Evolutionary conservation across 2,329 filamentous ascomycete species (phyloP), one percentile per base, ranked within the genome.

Genomic region (Lachnellula occidentalis): DNA sequence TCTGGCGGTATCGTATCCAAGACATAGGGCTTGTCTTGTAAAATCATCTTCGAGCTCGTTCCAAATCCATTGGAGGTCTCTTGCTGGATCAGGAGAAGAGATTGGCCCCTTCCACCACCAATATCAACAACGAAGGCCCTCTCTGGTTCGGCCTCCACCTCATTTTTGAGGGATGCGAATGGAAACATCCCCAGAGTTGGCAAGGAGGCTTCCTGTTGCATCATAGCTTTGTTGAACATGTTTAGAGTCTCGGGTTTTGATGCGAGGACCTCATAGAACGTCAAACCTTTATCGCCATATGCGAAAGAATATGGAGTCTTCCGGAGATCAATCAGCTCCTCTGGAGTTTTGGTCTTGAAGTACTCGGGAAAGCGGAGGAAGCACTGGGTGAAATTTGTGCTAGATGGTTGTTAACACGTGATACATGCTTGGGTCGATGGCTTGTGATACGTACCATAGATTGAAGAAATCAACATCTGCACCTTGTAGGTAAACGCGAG

Each of bases 11-110:
- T 24, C 4, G 45, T 17, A 34, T 57, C 54, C 4, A 59, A 34
- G 1, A 73, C 66, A 4, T 67, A 65, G 71, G 57, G 49, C 17
- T 61, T 45, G 24, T 67, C 65, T 45, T 67, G 64, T 2, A 67
- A 52, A 4, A 67, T 58, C 34, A 67, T 53, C 31, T 51, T 57
- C 21, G 53, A 15, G 6, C 22, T 36, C 17, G 49, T 48, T 5
- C 52, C 51, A 46, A 55, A 58, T n/a, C 22, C 63, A 50, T 56
- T 51, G 6, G 47, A 41, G 15, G 48, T 55, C 31, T 53, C 60
- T 17, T 58, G 55, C 21, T 52, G 45, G 36, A 72, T 36, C 70
- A 70, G 1, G 67, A 67, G 55, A 3, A 61, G 46, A 17, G 56
- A 54, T n/a, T 63, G 62, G 6, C 63, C 61, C 48, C 50, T 53